phyloP scores from a whole-genome alignment of 352 stramenopile genomes.

The Phytophthora vignae region DNA sequence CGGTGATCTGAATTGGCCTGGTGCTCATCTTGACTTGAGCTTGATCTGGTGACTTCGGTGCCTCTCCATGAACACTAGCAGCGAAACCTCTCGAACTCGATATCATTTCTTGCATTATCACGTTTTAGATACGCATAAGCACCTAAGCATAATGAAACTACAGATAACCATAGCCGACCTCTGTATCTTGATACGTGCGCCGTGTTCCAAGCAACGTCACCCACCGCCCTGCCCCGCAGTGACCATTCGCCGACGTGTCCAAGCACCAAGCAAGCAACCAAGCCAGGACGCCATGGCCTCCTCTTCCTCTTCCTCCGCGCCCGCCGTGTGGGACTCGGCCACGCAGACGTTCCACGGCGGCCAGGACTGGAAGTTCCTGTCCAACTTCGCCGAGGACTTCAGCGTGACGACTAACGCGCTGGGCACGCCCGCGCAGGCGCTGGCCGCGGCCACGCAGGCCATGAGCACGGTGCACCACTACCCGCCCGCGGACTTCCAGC shows the following conservation, averaged over 20 bases:
- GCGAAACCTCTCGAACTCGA: background rate
- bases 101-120: background rate
- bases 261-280: constrained; percentile 5
- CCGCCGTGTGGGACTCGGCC: constrained; percentile 75
- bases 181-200: background rate
- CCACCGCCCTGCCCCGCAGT: background rate
- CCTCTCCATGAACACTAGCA: background rate
- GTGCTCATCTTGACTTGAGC: no score
- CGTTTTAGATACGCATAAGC: background rate
- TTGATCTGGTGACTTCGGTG: no score
- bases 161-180: background rate
- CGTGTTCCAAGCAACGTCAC: no score
- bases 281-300: constrained; percentile 4
- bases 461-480: constrained; percentile 91
- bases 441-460: constrained; percentile 72
- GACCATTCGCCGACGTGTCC: constrained; percentile 2
- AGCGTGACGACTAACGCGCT: constrained; percentile 91
- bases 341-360: constrained; percentile 93
- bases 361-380: constrained; percentile 92
- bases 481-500: constrained; percentile 91
- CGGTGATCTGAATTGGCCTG: no score
- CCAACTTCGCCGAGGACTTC: constrained; percentile 92
- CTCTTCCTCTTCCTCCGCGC: constrained; percentile 13
- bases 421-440: constrained; percentile 76
- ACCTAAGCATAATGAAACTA: background rate